phyloP scores from a whole-genome alignment of 1,284 basidiomycete genomes.

The Leccinum pachyderme region DNA sequence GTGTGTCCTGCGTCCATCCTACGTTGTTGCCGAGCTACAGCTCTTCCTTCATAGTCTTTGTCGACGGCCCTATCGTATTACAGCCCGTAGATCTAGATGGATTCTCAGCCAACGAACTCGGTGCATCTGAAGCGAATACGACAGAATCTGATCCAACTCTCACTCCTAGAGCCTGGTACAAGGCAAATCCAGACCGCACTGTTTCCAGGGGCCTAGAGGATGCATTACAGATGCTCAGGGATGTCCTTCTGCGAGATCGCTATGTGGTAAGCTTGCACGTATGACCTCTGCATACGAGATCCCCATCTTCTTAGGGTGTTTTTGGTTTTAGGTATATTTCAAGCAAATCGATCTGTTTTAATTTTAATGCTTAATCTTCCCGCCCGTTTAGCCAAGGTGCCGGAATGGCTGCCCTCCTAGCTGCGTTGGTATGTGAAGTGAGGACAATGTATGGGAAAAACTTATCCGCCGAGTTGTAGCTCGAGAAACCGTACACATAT shows the following conservation, averaged over 20 bases:
- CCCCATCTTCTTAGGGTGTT: slow-evolving; percentile 56
- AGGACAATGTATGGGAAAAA: not conserved
- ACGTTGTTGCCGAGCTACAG: not conserved
- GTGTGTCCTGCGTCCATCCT: slow-evolving; percentile 36
- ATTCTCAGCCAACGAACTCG: slow-evolving; percentile 38
- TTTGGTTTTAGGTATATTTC: slow-evolving; percentile 71
- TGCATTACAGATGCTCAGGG: slow-evolving; percentile 33
- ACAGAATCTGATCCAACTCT: slow-evolving; percentile 56
- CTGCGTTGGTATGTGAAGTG: slow-evolving; percentile 57
- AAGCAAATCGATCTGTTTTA: not conserved
- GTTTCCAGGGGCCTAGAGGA: slow-evolving; percentile 61
- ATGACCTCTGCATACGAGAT: not conserved
- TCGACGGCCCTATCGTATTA: slow-evolving; percentile 77
- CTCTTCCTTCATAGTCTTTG: slow-evolving; percentile 58
- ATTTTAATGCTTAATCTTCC: slow-evolving; percentile 2
- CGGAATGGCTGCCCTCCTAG: slow-evolving; percentile 71
- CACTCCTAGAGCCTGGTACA: slow-evolving; percentile 82
- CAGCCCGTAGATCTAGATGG: slow-evolving; percentile 69
- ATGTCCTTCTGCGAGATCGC: slow-evolving; percentile 31
- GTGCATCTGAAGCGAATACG: slow-evolving; percentile 51
- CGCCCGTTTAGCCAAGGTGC: slow-evolving; percentile 66
- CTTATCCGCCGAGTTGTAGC: slow-evolving; percentile 12
- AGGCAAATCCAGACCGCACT: slow-evolving; percentile 47
- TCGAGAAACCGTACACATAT: slow-evolving; percentile 42
- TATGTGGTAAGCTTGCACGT: slow-evolving; percentile 52